Base-by-base conservation (phyloP, 2,329 filamentous ascomycete genomes). In the Ilyonectria mors-panacis region DNA sequence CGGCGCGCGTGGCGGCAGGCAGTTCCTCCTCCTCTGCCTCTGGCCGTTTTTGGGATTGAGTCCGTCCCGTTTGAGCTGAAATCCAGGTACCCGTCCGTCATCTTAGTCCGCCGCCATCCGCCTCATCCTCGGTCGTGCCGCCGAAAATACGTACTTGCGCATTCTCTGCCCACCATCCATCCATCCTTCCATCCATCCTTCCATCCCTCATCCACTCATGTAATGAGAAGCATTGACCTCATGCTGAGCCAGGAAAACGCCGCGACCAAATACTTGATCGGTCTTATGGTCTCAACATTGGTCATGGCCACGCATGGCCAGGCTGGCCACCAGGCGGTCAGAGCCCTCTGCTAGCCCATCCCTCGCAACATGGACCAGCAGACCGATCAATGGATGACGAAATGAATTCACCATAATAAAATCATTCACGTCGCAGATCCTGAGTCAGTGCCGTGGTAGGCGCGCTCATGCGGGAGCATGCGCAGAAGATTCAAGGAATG, bases 1-100 rank as follows among this genome's bases (percentile, higher is more conserved):
- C n/a, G 28, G 47, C 53, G 26, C 12, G 59, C 26, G 59, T 63
- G 51, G 55, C 61, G 45, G 55, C 55, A 64, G 55, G 33, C 55
- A 53, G 23, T 64, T 64, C 26, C 4, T 26, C 39, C 45, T 51
- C 19, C 53, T 47, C 33, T 39, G 48, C 56, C 42, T 56, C 42
- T n/a, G 55, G 47, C 55, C 55, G 58, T 28, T 6, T 26, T 35
- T 19, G 42, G 56, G 33, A 39, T 28, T 48, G 45, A 30, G 19
- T 13, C 44, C 26, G 35, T 45, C 63, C 50, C 63, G 59, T 48
- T 48, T 44, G 50, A 63, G 47, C 47, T 35, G 53, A 55, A 47
- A 66, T 66, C 56, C 65, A 67, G 65, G 65, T 67, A 64, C 65
- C 65, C 65, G 65, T 51, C 59, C 59, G 26, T 61, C 39, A 33